Base-by-base conservation (phyloP, 1,139 yeast species). In the Candida glucosophila region DNA sequence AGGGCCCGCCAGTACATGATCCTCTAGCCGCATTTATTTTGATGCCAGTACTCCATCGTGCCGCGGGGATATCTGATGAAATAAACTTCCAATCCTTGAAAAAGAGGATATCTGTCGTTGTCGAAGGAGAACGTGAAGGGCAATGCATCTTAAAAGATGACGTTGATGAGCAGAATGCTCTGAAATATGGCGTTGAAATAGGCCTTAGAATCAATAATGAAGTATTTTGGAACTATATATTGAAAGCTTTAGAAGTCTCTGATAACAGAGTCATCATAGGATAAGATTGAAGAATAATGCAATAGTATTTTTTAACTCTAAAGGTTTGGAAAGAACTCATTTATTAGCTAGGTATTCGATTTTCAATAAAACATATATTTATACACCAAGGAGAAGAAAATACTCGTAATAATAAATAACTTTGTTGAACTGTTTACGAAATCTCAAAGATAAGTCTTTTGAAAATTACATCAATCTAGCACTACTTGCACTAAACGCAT, bases 1-100 rank as follows among this genome's bases (percentile, higher is more conserved):
- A 48, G 3, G 92, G 93, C 0, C 90, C 93, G 1, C 88, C 92
- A 1, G 64, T 82, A 2, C 94, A 85, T 48, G 94, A 83, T 44
- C 92, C 94, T 0, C 52, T 81, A 23, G 83, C 94, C 0, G 58
- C 81, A 3, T 74, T 68, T 27, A 71, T 72, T 1, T 44, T 80
- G 14, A 47, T 80, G 22, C 73, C 77, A 3, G 27, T 54, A 19
- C 40, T 67, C 16, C 54, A 56, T 20, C 50, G 55, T 9, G 36
- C 40, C 17, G 44, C 43, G 2, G 39, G 51, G 39, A 32, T 22
- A 5, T 44, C 40, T n/a, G 41, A 55, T 21, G 37, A 45, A 8
- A 62, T 54, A 31, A 47, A 49, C n/a, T 49, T 49, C 29, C 54
- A 52, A 27, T 54, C 49, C 29, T 30, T 48, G n/a, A 47, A 48